phyloP scores from a whole-genome alignment of 1,284 basidiomycete genomes.

The Phellinidium pouzarii region DNA sequence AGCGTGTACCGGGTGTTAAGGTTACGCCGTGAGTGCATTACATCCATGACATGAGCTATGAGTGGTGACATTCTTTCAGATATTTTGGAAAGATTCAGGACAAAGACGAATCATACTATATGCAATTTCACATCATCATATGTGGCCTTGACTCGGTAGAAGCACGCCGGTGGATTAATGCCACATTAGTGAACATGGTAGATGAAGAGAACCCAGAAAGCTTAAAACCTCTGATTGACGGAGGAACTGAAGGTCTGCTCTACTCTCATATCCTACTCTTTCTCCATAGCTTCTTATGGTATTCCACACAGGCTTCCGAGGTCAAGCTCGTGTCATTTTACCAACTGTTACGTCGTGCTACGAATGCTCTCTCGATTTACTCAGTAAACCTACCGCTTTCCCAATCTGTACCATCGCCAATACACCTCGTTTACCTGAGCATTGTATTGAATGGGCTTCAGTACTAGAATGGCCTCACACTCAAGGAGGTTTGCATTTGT shows the following conservation, averaged over 20 bases:
- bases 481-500: constrained; percentile 61
- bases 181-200: constrained; percentile 91
- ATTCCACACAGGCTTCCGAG: constrained; percentile 79
- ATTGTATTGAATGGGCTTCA: constrained; percentile 99
- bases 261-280: not conserved
- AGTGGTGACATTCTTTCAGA: constrained; percentile 40
- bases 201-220: constrained; percentile 88
- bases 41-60: constrained; percentile 2
- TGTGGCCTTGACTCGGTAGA: constrained; percentile 98
- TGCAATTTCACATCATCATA: constrained; percentile 95
- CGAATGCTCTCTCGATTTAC: constrained; percentile 97
- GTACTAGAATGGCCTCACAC: constrained; percentile 98
- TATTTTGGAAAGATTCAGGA: constrained; percentile 98
- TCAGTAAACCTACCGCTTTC: constrained; percentile 94
- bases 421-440: constrained; percentile 95
- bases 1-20: constrained; percentile 85
- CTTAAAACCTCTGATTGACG: constrained; percentile 97
- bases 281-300: constrained; percentile 5
- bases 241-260: constrained; percentile 87
- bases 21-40: constrained; percentile 78
- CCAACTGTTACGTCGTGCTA: constrained; percentile 96
- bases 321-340: constrained; percentile 95
- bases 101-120: constrained; percentile 92
- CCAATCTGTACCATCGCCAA: constrained; percentile 99
- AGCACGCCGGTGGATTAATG: constrained; percentile 98